Percentiles rank a stretch among this genome's conserved stretches.
phyloP scores from a whole-genome alignment of 345 rosid species.

The Eucalyptus marginata region DNA sequence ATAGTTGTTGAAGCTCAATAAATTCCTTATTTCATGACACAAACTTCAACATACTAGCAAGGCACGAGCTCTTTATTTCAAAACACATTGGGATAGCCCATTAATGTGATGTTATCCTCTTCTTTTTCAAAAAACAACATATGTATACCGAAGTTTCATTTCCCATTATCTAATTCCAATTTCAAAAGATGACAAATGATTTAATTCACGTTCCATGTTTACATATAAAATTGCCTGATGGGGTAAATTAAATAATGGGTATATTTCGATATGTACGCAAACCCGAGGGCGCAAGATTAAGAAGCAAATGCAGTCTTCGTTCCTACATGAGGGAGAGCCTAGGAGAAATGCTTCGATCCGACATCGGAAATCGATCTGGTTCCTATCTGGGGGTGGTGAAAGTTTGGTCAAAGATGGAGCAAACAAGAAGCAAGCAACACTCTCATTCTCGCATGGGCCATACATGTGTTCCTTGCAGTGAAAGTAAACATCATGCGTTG shows the following conservation, averaged over 20 bases:
- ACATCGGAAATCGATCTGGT: neutral
- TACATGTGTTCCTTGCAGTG: neutral
- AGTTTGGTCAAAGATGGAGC: neutral
- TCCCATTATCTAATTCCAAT: neutral
- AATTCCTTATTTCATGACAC: neutral
- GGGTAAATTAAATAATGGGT: neutral
- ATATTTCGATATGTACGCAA: neutral
- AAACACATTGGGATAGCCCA: neutral
- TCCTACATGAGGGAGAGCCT: neutral
- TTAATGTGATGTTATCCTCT: neutral
- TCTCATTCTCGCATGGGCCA: neutral
- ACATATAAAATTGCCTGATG: neutral
- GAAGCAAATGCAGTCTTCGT: neutral
- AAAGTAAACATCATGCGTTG: neutral
- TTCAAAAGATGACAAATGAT: neutral
- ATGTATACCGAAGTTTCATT: neutral
- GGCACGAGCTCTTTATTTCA: neutral
- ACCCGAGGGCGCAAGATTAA: fast-evolving
- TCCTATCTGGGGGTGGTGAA: neutral
- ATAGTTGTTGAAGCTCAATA: neutral
- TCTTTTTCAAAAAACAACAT: neutral
- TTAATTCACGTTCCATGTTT: fast-evolving
- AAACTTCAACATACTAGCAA: neutral
- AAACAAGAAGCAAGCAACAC: neutral
- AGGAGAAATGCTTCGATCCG: neutral